Evolutionary conservation across 805 yeast genomes (phyloP).

Genomic region (Lipomyces sp.): DNA sequence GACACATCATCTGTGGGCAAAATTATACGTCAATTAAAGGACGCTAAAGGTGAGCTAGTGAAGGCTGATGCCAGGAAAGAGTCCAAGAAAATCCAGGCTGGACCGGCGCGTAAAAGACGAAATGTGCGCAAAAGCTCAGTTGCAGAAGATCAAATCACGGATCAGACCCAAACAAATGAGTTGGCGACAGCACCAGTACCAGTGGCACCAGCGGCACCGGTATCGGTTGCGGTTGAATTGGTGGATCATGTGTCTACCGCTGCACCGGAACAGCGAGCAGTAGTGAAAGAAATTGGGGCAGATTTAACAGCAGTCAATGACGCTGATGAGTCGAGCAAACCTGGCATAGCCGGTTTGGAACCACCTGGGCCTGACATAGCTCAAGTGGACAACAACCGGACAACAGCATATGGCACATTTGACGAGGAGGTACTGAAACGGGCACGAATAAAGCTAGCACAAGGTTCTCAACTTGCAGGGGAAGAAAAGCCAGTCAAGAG

Average conservation of each 20-base stretch:
- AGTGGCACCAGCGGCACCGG: background rate
- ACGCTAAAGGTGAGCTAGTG: background rate
- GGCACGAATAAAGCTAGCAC: background rate
- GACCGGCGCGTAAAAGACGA: background rate
- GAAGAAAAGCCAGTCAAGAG: background rate
- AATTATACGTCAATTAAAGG: background rate
- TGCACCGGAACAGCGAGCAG: background rate
- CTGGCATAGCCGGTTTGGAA: background rate
- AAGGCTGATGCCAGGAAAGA: background rate
- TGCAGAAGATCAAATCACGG: background rate
- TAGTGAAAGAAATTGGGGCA: background rate
- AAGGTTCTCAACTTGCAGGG: background rate
- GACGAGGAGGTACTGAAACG: background rate
- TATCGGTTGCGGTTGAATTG: background rate
- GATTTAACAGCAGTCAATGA: background rate
- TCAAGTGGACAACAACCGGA: background rate
- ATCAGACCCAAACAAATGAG: too few relatives aligned
- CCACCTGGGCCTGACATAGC: background rate
- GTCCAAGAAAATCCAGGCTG: background rate
- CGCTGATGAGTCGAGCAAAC: background rate
- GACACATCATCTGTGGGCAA: background rate
- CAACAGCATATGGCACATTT: background rate
- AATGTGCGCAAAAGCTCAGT: background rate
- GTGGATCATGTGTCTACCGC: background rate
- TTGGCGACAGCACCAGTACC: background rate